Conservation (phyloP, 2,329 filamentous ascomycete species). For the Triangularia setosa region DNA sequence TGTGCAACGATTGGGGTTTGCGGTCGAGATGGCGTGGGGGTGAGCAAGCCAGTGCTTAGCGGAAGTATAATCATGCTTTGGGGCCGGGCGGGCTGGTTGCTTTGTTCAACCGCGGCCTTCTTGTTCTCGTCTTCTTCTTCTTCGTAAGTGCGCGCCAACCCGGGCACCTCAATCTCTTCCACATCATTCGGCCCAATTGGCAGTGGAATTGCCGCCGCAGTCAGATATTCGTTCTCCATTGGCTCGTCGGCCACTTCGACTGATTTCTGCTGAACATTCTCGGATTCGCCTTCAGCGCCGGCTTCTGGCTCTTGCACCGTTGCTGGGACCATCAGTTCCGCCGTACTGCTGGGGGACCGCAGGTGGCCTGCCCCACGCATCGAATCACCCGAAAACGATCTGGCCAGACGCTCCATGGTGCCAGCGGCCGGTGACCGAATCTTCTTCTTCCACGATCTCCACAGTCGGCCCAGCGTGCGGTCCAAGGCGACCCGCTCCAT, state of each 20-base stretch:
- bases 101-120: conserved; percentile 35
- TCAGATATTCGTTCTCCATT: conserved; percentile 39
- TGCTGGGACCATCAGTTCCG: conserved; percentile 36
- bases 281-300: conserved; percentile 6
- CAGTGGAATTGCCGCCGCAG: conserved; percentile 61
- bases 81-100: conserved; percentile 36
- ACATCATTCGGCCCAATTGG: conserved; percentile 65
- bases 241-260: conserved; percentile 13
- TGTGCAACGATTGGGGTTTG: conserved; percentile 33
- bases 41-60: conserved; percentile 31
- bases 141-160: conserved; percentile 59
- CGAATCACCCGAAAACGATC: conserved; percentile 49
- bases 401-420: conserved; percentile 35
- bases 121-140: conserved; percentile 64
- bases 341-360: conserved; percentile 37
- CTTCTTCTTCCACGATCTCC: conserved; percentile 93
- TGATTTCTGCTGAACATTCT: neutral
- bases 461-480: conserved; percentile 79
- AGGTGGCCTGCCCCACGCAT: conserved; percentile 34
- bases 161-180: conserved; percentile 76
- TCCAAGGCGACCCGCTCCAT: conserved; percentile 92
- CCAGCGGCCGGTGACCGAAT: conserved; percentile 55
- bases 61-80: conserved; percentile 43
- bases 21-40: conserved; percentile 34
- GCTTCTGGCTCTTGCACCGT: conserved; percentile 35